These are phyloP conservation scores for Datura wrightii DNA, from an alignment of 257 asterid species.

Conservation along the genomic window DNA sequence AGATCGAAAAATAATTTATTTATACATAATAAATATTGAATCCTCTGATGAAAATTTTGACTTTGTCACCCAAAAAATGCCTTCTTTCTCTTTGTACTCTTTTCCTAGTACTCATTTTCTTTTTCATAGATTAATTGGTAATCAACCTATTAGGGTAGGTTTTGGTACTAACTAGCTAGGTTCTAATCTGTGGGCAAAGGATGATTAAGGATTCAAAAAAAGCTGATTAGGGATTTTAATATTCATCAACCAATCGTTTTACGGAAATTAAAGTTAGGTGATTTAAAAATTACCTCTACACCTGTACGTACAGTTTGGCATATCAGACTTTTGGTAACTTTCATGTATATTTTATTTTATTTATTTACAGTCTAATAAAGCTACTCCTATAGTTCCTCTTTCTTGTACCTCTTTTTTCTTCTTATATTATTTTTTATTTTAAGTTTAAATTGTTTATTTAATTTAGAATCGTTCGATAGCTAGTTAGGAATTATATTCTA, in stretches of 20 bases:
- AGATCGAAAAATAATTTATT: too few species aligned
- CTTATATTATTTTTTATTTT: neutral
- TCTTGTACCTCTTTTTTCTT: neutral
- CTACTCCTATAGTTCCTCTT: neutral
- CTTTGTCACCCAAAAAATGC: neutral
- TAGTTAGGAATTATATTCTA: too few species aligned
- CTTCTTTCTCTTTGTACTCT: neutral
- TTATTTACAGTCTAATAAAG: neutral
- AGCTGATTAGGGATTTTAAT: conserved; percentile 29
- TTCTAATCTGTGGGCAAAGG: conserved; percentile 28
- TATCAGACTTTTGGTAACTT: neutral
- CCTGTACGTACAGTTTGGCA: neutral
- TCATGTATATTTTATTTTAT: neutral
- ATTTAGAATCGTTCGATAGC: too few species aligned
- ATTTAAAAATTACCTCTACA: conserved; percentile 3
- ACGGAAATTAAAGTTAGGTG: neutral
- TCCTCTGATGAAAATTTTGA: too few species aligned
- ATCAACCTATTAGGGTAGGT: neutral
- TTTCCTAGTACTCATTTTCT: neutral
- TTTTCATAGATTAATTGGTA: neutral
- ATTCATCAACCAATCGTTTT: conserved; percentile 2
- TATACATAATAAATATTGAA: too few species aligned
- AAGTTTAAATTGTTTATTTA: too few species aligned
- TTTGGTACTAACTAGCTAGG: neutral
- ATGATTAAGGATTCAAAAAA: conserved; percentile 12